phyloP scores from a whole-genome alignment of 2,329 filamentous ascomycete genomes.

The Dothistroma pini region DNA sequence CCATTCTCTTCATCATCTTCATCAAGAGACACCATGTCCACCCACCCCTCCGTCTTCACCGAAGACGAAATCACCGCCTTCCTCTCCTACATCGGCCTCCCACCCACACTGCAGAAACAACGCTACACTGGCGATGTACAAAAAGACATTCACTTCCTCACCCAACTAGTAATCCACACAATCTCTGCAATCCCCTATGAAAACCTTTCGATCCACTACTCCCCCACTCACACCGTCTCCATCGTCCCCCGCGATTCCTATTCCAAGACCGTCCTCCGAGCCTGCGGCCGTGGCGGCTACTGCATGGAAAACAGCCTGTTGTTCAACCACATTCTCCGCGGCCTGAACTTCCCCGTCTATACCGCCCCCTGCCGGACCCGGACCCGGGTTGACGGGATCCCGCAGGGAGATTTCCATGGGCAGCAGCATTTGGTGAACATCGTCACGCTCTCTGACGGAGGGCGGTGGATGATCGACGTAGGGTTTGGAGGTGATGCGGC shows the following conservation, averaged over 20 bases:
- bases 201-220: constrained; percentile 55
- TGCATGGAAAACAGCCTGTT: constrained; percentile 58
- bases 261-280: constrained; percentile 47
- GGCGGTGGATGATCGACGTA: constrained; percentile 57
- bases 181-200: constrained; percentile 53
- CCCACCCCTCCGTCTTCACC: constrained; percentile 7
- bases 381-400: constrained; percentile 20
- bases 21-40: neutral
- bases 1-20: too few species aligned
- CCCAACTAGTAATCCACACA: constrained; percentile 16
- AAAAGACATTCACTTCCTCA: constrained; percentile 14
- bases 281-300: constrained; percentile 51
- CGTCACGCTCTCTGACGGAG: constrained; percentile 45
- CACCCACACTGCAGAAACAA: constrained; percentile 6
- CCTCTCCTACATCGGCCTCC: constrained; percentile 15
- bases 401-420: constrained; percentile 21
- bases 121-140: constrained; percentile 8
- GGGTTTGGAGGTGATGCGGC: constrained; percentile 63
- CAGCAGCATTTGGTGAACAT: constrained; percentile 42
- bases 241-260: constrained; percentile 49
- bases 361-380: constrained; percentile 36
- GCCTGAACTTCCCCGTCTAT: constrained; percentile 47
- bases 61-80: constrained; percentile 8
- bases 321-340: constrained; percentile 49
- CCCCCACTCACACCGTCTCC: constrained; percentile 44